These are phyloP conservation scores for Debaryomyces sp. DNA, from an alignment of 1,139 yeast genomes.

Conservation along the genomic window DNA sequence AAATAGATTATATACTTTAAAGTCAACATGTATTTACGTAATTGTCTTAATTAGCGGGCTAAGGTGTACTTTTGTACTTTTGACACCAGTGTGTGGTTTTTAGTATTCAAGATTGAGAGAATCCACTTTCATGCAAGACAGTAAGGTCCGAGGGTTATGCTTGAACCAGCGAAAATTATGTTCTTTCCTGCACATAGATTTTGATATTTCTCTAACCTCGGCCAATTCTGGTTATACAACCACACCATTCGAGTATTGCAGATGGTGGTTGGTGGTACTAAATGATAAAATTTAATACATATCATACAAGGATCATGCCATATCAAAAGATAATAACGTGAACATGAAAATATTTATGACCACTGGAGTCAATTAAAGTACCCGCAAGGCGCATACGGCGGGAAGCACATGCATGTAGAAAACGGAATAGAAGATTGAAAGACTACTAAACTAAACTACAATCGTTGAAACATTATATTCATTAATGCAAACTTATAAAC, in stretches of 20 bases:
- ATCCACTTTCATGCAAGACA: neutral
- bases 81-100: neutral
- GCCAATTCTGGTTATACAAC: neutral
- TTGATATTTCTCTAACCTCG: neutral
- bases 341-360: too few relatives aligned
- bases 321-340: too few relatives aligned
- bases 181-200: neutral
- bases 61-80: neutral
- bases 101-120: neutral
- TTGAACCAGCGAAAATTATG: neutral
- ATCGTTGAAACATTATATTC: neutral
- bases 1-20: neutral
- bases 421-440: too few relatives aligned
- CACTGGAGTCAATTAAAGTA: too few relatives aligned
- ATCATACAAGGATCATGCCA: neutral
- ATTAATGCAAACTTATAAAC: conserved; percentile 7
- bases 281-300: neutral
- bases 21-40: neutral
- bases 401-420: too few relatives aligned
- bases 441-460: neutral
- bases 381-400: too few relatives aligned
- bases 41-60: neutral
- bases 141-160: neutral
- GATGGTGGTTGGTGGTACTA: neutral
- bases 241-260: neutral